phyloP scores from a whole-genome alignment of 1,139 yeast species.

The Nakaseomyces glabratus region DNA sequence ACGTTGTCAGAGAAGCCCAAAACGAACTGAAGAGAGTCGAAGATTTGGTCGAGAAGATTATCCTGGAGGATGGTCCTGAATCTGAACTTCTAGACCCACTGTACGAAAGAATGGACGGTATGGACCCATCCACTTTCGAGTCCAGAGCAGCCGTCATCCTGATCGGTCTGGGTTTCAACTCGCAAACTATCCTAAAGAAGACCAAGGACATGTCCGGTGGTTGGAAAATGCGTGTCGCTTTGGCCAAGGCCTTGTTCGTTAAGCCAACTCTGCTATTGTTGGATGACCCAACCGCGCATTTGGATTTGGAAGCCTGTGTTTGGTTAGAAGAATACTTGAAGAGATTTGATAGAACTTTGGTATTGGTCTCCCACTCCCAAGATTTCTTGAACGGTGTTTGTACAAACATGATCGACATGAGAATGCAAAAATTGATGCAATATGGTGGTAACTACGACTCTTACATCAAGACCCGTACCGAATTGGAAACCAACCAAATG shows the following conservation, averaged over 20 bases:
- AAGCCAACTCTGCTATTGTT: constrained; percentile 77
- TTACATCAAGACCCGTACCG: constrained; percentile 86
- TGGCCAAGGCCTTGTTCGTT: constrained; percentile 71
- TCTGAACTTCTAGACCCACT: constrained; percentile 74
- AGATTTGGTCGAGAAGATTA: constrained; percentile 80
- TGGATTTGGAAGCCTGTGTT: constrained; percentile 98
- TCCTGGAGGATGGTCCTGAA: constrained; percentile 92
- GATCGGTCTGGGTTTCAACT: constrained; percentile 95
- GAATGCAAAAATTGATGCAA: constrained; percentile 53
- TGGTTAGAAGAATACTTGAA: constrained; percentile 98
- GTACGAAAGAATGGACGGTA: constrained; percentile 88
- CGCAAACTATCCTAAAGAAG: constrained; percentile 72
- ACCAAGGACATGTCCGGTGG: constrained; percentile 99
- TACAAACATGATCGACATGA: constrained; percentile 96
- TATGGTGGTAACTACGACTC: constrained; percentile 99
- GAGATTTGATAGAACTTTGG: constrained; percentile 86
- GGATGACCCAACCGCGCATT: constrained; percentile 99
- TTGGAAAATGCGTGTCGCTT: constrained; percentile 75
- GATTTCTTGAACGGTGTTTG: constrained; percentile 99
- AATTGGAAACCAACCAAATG: constrained; percentile 95
- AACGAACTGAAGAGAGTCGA: constrained; percentile 83
- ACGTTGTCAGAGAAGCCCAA: constrained; percentile 96
- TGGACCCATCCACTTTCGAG: constrained; percentile 96
- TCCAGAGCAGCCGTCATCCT: constrained; percentile 91
- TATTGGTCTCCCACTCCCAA: constrained; percentile 94